These are phyloP conservation scores for Yamadazyma takamatsuzukensis DNA, from an alignment of 805 yeast genomes.

Conservation along the genomic window DNA sequence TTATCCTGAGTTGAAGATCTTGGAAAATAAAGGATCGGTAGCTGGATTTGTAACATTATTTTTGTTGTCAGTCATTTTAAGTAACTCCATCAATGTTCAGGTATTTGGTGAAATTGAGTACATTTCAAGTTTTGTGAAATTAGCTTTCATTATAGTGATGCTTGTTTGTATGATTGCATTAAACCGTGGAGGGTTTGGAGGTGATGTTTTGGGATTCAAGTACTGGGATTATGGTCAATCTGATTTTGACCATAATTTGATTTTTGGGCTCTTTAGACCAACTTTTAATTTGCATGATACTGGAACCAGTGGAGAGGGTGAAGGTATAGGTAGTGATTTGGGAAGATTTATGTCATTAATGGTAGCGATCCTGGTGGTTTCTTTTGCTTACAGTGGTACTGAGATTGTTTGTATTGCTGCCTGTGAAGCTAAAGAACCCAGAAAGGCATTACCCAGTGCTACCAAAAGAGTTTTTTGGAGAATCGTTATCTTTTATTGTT, in stretches of 20 bases:
- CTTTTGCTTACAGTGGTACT: slow-evolving; percentile 78
- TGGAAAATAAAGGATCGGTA: slow-evolving; percentile 40
- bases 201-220: slow-evolving; percentile 53
- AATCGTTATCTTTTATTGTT: slow-evolving; percentile 58
- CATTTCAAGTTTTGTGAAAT: slow-evolving; percentile 54
- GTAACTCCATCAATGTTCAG: slow-evolving; percentile 66
- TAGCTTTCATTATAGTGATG: slow-evolving; percentile 48
- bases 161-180: slow-evolving; percentile 63
- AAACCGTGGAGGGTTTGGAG: slow-evolving; percentile 55
- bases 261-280: slow-evolving; percentile 73
- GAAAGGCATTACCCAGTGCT: slow-evolving; percentile 73
- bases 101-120: slow-evolving; percentile 75
- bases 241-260: slow-evolving; percentile 41
- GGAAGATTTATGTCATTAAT: slow-evolving; percentile 62
- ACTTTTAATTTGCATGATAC: slow-evolving; percentile 62
- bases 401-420: slow-evolving; percentile 82
- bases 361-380: slow-evolving; percentile 59
- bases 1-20: slow-evolving; percentile 53
- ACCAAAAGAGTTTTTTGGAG: slow-evolving; percentile 73
- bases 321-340: slow-evolving; percentile 57
- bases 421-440: slow-evolving; percentile 80
- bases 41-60: slow-evolving; percentile 68
- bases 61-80: slow-evolving; percentile 38
- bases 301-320: slow-evolving; percentile 39
- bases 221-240: slow-evolving; percentile 63